phyloP scores from a whole-genome alignment of 768 basidiomycete species.

The Mrakia frigida region DNA sequence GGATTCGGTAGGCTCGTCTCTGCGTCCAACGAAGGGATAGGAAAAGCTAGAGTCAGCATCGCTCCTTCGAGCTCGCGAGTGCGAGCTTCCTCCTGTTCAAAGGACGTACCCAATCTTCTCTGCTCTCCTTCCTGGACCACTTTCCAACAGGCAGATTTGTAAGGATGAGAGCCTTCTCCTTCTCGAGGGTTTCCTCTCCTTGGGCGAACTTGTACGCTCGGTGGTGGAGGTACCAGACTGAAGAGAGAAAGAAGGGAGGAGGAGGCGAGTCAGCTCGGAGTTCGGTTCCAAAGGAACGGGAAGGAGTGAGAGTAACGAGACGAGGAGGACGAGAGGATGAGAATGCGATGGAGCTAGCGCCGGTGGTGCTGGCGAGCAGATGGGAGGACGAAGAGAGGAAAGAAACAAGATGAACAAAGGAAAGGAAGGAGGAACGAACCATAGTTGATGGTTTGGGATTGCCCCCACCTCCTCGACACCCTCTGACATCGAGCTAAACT shows the following conservation, averaged over 20 bases:
- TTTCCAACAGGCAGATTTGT: conserved; percentile 3
- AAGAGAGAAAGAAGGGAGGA: neutral
- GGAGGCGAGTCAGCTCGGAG: neutral
- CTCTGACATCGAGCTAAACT: conserved; percentile 72
- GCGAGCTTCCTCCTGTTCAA: neutral
- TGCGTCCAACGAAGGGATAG: neutral
- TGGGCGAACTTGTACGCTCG: conserved; percentile 43
- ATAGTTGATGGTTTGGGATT: conserved; percentile 86
- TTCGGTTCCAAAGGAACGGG: too few species aligned
- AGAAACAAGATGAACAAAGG: neutral
- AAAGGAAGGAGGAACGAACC: conserved; percentile 44
- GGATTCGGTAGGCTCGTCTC: conserved; percentile 14
- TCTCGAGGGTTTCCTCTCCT: conserved; percentile 8
- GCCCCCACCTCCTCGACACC: conserved; percentile 80
- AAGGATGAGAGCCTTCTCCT: neutral
- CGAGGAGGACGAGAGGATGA: conserved; percentile 15
- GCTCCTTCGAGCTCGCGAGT: neutral
- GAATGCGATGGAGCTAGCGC: conserved; percentile 7
- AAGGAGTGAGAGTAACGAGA: too few species aligned
- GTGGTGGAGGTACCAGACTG: conserved; percentile 93
- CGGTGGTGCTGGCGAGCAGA: neutral
- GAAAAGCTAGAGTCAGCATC: neutral
- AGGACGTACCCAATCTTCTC: conserved; percentile 30
- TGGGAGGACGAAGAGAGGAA: neutral
- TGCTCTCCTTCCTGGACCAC: conserved; percentile 30